Percentiles rank a stretch among this genome's conserved stretches.
Conservation (phyloP, 2,329 filamentous ascomycete species). For the Microcera coccophila region DNA sequence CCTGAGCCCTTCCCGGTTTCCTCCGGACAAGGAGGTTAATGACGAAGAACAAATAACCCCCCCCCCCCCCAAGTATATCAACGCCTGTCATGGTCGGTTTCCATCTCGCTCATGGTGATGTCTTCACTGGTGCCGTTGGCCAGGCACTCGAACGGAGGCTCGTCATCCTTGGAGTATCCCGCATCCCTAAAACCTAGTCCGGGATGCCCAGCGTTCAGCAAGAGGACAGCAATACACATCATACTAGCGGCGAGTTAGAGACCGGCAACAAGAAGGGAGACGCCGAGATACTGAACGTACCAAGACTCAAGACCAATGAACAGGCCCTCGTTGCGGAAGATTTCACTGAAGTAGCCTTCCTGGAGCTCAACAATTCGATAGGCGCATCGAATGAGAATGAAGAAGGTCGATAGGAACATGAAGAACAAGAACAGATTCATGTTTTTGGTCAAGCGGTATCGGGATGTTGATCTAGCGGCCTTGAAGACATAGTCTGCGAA, state of each 20-base stretch:
- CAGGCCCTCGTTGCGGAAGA: conserved; percentile 23
- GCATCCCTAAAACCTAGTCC: conserved; percentile 13
- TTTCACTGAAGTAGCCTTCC: conserved; percentile 45
- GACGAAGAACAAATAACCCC: not conserved
- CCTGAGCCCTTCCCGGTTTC: not conserved
- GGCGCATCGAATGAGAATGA: conserved; percentile 53
- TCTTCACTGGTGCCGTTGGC: conserved; percentile 6
- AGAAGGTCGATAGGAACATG: conserved; percentile 48
- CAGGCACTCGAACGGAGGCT: conserved; percentile 1
- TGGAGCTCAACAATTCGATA: conserved; percentile 58
- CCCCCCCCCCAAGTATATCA: not conserved
- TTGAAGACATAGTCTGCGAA: conserved; percentile 40
- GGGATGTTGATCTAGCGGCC: conserved; percentile 25
- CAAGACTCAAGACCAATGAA: conserved; percentile 25
- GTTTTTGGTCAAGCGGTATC: conserved; percentile 28
- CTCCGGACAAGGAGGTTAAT: not conserved
- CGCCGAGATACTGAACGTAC: conserved; percentile 11
- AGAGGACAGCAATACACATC: conserved; percentile 20
- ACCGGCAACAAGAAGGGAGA: not conserved
- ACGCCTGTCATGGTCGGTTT: not conserved
- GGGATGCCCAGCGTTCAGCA: conserved; percentile 22
- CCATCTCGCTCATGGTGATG: conserved; percentile 4
- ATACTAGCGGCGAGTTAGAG: conserved; percentile 8
- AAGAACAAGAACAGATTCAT: conserved; percentile 49
- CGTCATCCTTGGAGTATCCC: conserved; percentile 3